Evolutionary conservation across 2,329 filamentous ascomycete genomes (phyloP), one percentile per base, ranked within the genome.

Genomic region (Corynespora cassiicola): DNA sequence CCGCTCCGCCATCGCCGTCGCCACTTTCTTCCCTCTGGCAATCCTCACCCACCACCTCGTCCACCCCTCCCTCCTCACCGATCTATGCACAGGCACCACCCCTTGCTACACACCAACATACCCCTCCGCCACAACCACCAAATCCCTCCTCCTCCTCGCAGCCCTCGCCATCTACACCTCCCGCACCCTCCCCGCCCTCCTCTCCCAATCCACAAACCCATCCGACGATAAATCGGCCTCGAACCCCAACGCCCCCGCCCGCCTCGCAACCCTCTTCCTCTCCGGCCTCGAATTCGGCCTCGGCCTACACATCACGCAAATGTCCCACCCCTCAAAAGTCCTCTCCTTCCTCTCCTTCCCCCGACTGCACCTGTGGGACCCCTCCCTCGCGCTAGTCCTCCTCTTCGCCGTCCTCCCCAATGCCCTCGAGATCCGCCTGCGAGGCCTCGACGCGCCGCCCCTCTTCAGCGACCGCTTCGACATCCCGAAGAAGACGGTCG

Each of bases 321-420:
- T 80, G 77, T 69, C 75, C 0, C 64, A 74, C 18, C 70, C 77
- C 0, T 61, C 63, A 0, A 80, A 80, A 51, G 75, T 79, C 2
- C 56, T 75, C 11, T 63, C 74, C 1, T 80, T 80, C 56, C 75
- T 80, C 31, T 62, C 69, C 12, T 69, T 73, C 6, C 69, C 75
- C 6, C 50, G 61, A 3, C 54, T 70, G 21, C 40, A 62, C 7
- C 65, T 64, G 4, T 77, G 75, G 56, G 77, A 80, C 51, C 77
- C 77, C 0, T 78, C 75, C 0, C 63, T 80, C 16, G 66, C 61
- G 1, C 57, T 79, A 15, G 62, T 80, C 1, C 70, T 79, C 9
- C 36, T 77, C 14, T 77, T 78, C 47, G 77, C 69, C 2, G 69
- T 79, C 5, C 51, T 75, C 1, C 77, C 77, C 2, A 74, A 71